These are phyloP conservation scores for Suillus ampliporus DNA, from an alignment of 768 basidiomycete genomes.

Conservation along the genomic window DNA sequence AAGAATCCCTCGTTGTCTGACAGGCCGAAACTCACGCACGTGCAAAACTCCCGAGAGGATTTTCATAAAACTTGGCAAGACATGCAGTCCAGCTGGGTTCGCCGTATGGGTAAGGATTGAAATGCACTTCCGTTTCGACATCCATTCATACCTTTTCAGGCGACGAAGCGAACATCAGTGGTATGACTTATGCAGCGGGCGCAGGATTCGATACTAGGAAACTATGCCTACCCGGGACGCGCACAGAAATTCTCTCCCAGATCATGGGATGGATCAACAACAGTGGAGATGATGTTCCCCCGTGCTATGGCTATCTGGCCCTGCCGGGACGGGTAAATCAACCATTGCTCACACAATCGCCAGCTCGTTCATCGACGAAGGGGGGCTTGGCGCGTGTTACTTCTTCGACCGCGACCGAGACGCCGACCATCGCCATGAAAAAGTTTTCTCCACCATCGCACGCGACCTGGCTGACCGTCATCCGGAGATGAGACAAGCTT, in stretches of 20 bases:
- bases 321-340: conserved; percentile 33
- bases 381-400: conserved; percentile 19
- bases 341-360: conserved; percentile 16
- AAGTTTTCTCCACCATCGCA: conserved; percentile 26
- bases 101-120: conserved; percentile 10
- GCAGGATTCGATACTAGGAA: conserved; percentile 13
- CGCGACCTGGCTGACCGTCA: conserved; percentile 21
- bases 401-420: conserved; percentile 12
- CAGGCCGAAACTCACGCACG: no score
- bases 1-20: no score
- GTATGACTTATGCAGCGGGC: conserved; percentile 8
- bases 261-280: conserved; percentile 33
- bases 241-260: conserved; percentile 28
- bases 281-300: conserved; percentile 8
- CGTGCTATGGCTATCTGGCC: conserved; percentile 30
- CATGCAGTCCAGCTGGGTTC: no score
- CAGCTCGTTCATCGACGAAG: conserved; percentile 13
- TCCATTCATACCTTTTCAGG: neutral
- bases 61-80: no score
- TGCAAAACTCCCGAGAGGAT: no score
- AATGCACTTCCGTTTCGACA: neutral
- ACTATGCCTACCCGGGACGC: conserved; percentile 29
- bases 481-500: no score
- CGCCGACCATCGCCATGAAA: conserved; percentile 12
- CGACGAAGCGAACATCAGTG: neutral